Conservation (phyloP, 352 stramenopile species). For the Blastocystis hominis region DNA sequence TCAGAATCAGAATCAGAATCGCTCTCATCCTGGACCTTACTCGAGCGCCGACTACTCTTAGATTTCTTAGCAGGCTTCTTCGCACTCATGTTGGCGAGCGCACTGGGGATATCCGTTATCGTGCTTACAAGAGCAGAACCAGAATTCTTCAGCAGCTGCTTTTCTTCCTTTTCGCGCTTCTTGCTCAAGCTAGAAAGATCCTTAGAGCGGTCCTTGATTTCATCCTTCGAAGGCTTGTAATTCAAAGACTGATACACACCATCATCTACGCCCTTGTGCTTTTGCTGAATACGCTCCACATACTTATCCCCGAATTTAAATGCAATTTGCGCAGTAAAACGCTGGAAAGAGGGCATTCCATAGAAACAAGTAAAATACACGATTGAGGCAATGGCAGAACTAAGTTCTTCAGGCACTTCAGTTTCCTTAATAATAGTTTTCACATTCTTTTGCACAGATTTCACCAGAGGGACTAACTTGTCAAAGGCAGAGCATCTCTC, state of each 20-base stretch:
- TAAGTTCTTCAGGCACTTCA: not conserved
- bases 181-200: not conserved
- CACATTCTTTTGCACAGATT: conserved; percentile 28
- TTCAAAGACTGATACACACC: not conserved
- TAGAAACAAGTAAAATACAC: conserved; percentile 23
- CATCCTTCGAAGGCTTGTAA: not conserved
- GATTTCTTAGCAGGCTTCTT: not conserved
- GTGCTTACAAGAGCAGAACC: not conserved
- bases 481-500: not conserved
- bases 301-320: not conserved
- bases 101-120: not conserved
- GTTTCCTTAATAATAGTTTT: conserved; percentile 9
- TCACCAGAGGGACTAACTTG: not conserved
- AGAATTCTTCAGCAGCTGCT: not conserved
- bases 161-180: not conserved
- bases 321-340: not conserved
- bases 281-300: not conserved
- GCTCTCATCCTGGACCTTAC: not conserved
- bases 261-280: conserved; percentile 6
- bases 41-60: not conserved
- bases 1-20: not conserved
- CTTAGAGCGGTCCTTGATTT: conserved; percentile 2
- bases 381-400: not conserved
- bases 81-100: not conserved
- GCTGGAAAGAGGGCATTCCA: not conserved